phyloP scores from a whole-genome alignment of 1,139 yeast species.

The Candida gigantensis region DNA sequence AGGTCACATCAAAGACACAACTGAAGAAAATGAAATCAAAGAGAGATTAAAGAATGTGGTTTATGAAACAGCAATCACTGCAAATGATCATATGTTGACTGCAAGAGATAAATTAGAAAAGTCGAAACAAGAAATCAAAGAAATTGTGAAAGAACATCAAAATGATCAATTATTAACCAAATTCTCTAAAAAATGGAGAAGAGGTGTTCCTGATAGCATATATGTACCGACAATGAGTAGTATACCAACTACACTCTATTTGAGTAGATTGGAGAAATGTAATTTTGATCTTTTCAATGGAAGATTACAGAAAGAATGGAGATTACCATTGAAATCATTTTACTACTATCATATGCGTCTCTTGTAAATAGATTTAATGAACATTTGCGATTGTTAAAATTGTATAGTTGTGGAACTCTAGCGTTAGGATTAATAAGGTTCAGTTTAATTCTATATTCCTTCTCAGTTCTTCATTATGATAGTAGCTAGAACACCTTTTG shows the following conservation, averaged over 20 bases:
- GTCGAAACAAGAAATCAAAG: constrained; percentile 34
- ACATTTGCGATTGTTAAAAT: too few relatives aligned
- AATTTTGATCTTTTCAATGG: constrained; percentile 65
- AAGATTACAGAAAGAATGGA: constrained; percentile 64
- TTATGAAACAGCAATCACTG: constrained; percentile 70
- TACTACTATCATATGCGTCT: constrained; percentile 1
- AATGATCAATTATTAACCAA: constrained; percentile 31
- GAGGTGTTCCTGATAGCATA: constrained; percentile 61
- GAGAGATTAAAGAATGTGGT: constrained; percentile 58
- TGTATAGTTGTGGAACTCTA: too few relatives aligned
- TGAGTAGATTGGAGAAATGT: constrained; percentile 57
- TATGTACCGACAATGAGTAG: constrained; percentile 69
- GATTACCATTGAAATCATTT: constrained; percentile 68
- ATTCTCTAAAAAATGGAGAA: constrained; percentile 42
- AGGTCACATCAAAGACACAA: constrained; percentile 39
- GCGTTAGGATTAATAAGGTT: too few relatives aligned
- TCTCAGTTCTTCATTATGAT: too few relatives aligned
- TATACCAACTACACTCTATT: constrained; percentile 64
- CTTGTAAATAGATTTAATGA: background rate
- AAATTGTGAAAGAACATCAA: constrained; percentile 21
- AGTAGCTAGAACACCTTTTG: too few relatives aligned
- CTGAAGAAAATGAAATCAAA: constrained; percentile 25
- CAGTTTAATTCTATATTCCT: too few relatives aligned
- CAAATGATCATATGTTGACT: constrained; percentile 77
- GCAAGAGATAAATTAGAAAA: constrained; percentile 56